Base-by-base conservation (phyloP, 2,329 filamentous ascomycete species). In the Xylariomycetidae sp. region DNA sequence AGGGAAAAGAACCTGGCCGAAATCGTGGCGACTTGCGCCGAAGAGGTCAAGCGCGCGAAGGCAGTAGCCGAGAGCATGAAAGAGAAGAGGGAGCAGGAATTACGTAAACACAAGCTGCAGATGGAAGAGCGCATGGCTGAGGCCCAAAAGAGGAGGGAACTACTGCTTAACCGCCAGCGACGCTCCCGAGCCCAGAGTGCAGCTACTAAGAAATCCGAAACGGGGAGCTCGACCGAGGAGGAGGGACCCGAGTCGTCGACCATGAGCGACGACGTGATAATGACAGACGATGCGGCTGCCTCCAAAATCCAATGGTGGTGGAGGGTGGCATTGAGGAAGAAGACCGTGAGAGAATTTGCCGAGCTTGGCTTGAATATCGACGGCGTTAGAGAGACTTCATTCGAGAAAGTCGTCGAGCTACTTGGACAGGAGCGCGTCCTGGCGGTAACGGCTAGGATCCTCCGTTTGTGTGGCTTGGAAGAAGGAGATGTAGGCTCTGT, bases 81-180 rank as follows among this genome's bases (percentile, higher is more conserved):
- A 60, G 82, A 86, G 62, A 82, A 83, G 57, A 79, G 86, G 43
- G 82, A 88, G 53, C 80, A 81, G 36, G 83, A 89, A 44, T 74
- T 85, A 36, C 72, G 71, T 46, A 79, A 80, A 50, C 70, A 85
- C 55, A 77, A 79, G 42, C 62, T 75, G 31, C 83, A 88, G 56
- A 88, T 89, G 72, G 82, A 89, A 55, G 85, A 88, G 63, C 79
- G 82, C 43, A 73, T 87, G 49, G 82, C 84, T 19, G 85, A 89
- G 52, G 86, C 84, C 0, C 83, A 89, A 58, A 75, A 68, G 54
- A 73, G 86, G 49, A 70, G 85, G 38, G 74, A 82, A 53, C 74
- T 83, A 62, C 59, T 83, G 41, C 64, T 75, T 47, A 73, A 67
- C 54, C 67, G 70, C 56, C 70, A 67, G 58, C 69, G 67, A 54